phyloP scores from a whole-genome alignment of 1,139 yeast species.

The Torulaspora globosa region DNA sequence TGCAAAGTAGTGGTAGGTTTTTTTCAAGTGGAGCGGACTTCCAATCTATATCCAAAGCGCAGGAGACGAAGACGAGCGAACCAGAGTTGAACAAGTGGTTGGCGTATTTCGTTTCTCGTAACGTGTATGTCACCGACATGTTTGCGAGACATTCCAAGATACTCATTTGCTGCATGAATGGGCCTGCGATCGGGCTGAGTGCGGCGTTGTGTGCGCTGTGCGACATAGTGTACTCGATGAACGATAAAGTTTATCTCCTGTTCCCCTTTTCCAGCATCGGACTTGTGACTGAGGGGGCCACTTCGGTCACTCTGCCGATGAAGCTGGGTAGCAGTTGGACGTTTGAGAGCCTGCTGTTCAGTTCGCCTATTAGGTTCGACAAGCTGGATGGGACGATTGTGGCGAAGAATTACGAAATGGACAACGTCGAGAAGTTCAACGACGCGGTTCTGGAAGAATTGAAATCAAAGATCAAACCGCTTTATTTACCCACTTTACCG shows the following conservation, averaged over 20 bases:
- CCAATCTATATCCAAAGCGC: constrained; percentile 36
- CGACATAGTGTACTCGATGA: constrained; percentile 69
- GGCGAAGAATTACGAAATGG: constrained; percentile 50
- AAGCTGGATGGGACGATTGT: constrained; percentile 62
- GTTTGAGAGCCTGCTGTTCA: constrained; percentile 66
- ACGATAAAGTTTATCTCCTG: constrained; percentile 57
- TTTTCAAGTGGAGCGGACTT: constrained; percentile 88
- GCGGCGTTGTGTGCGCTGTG: constrained; percentile 71
- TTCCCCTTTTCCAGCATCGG: constrained; percentile 84
- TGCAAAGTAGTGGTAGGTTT: constrained; percentile 69
- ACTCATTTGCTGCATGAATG: constrained; percentile 72
- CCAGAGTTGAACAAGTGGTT: constrained; percentile 52
- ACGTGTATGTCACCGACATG: constrained; percentile 62
- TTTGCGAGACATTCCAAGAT: constrained; percentile 71
- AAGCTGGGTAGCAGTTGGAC: constrained; percentile 74
- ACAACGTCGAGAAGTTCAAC: constrained; percentile 59
- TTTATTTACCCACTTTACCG: constrained; percentile 57
- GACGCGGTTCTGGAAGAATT: constrained; percentile 48
- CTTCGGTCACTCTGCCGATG: constrained; percentile 62
- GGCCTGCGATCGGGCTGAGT: constrained; percentile 80
- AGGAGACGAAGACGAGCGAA: constrained; percentile 22
- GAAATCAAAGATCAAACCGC: constrained; percentile 42
- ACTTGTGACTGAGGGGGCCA: constrained; percentile 77
- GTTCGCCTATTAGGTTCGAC: constrained; percentile 61
- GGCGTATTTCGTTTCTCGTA: constrained; percentile 60